Evolutionary conservation across 83 land plant genomes (phyloP).

Genomic region (Picea abies): DNA sequence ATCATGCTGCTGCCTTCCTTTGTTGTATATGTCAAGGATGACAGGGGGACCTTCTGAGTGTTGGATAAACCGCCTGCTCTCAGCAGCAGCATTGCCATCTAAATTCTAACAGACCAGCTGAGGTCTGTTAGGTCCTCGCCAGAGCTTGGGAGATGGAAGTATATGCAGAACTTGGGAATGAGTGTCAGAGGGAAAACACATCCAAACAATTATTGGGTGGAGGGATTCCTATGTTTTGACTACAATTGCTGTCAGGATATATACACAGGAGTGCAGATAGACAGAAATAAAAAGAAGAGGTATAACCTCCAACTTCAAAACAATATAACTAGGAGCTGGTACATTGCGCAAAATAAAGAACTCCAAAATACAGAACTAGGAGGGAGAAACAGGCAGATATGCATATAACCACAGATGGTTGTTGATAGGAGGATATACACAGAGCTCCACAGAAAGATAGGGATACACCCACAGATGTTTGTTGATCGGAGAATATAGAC

Average conservation of each 20-base stretch:
- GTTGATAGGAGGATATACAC: background rate
- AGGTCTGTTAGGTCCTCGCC: background rate
- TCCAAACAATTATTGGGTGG: background rate
- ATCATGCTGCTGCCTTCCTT: slow-evolving; percentile 12
- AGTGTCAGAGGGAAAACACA: background rate
- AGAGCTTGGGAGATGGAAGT: background rate
- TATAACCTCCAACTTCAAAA: too few species aligned
- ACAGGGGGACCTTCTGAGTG: slow-evolving; percentile 8
- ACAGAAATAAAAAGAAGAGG: too few species aligned
- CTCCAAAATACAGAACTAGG: too few species aligned
- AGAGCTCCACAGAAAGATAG: background rate
- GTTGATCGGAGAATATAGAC: background rate
- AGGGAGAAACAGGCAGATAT: too few species aligned
- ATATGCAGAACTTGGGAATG: background rate
- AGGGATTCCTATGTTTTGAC: background rate
- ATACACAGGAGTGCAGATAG: too few species aligned
- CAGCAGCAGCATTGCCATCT: slow-evolving; percentile 19
- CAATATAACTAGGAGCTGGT: too few species aligned
- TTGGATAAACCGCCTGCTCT: slow-evolving; percentile 11
- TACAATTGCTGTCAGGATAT: background rate
- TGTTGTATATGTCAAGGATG: slow-evolving; percentile 10
- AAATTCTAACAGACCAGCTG: background rate
- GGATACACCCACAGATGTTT: too few species aligned
- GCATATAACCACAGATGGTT: too few species aligned
- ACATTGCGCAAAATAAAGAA: too few species aligned